phyloP scores from a whole-genome alignment of 768 basidiomycete species.

The Pleurotus djamor region DNA sequence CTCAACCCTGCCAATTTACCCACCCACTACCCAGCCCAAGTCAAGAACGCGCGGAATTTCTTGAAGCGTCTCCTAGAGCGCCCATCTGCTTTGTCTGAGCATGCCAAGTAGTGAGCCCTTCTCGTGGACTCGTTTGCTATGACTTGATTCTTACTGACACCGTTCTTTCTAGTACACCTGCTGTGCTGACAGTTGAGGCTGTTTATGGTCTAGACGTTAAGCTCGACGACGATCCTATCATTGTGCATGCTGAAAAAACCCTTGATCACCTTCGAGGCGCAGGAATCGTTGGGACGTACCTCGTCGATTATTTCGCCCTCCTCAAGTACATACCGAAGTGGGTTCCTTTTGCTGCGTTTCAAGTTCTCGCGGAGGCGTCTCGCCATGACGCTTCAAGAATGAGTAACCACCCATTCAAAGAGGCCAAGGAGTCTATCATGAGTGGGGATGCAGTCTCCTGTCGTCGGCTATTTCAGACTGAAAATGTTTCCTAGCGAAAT shows the following conservation, averaged over 20 bases:
- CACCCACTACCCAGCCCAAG: conserved; percentile 11
- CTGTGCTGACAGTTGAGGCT: conserved; percentile 14
- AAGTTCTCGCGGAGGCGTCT: conserved; percentile 14
- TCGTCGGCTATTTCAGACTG: conserved; percentile 11
- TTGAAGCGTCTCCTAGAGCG: conserved; percentile 18
- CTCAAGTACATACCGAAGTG: conserved; percentile 21
- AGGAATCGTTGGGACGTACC: conserved; percentile 26
- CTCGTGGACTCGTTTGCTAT: neutral
- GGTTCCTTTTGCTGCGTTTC: conserved; percentile 40
- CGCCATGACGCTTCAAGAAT: neutral
- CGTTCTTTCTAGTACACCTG: neutral
- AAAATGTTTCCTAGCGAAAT: conserved; percentile 7
- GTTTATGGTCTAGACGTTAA: conserved; percentile 22
- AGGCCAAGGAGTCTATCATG: neutral
- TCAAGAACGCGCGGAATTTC: conserved; percentile 17
- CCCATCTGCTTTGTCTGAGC: conserved; percentile 17
- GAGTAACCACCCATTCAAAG: neutral
- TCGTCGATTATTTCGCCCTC: conserved; percentile 27
- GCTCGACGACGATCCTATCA: neutral
- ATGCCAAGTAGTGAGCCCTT: conserved; percentile 18
- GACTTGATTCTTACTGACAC: neutral
- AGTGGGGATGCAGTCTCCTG: too few relatives aligned
- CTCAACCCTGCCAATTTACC: neutral
- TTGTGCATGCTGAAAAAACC: neutral
- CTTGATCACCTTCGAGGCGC: conserved; percentile 25